Evolutionary conservation across 768 basidiomycete genomes (phyloP).

Genomic region (Mycena latifolia): DNA sequence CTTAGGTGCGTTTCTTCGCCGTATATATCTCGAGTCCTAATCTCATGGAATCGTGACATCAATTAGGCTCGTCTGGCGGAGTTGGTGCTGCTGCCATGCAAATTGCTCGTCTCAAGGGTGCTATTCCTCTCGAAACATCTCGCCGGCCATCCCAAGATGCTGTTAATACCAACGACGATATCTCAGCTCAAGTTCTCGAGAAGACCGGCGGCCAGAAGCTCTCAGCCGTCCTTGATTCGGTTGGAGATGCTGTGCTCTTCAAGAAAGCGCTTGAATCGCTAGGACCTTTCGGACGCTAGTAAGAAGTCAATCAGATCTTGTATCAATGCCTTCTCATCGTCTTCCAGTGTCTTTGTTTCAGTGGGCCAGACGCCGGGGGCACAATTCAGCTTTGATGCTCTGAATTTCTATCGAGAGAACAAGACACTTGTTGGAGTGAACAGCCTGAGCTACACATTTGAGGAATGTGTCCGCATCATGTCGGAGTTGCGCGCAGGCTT

Average conservation of each 20-base stretch:
- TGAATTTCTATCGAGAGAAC: constrained; percentile 26
- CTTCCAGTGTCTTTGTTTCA: constrained; percentile 15
- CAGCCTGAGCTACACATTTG: background rate
- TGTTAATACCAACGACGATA: constrained; percentile 3
- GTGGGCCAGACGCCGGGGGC: constrained; percentile 20
- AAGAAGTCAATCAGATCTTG: background rate
- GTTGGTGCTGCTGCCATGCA: constrained; percentile 24
- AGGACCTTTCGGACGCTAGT: constrained; percentile 21
- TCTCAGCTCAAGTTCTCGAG: constrained; percentile 12
- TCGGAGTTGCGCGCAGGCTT: constrained; percentile 21
- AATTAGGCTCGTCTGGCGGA: constrained; percentile 19
- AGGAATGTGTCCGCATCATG: constrained; percentile 6
- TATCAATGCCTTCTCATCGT: background rate
- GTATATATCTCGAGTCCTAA: background rate
- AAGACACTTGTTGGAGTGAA: constrained; percentile 21
- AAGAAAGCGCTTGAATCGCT: constrained; percentile 22
- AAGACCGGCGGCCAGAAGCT: constrained; percentile 15
- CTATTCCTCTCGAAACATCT: constrained; percentile 21
- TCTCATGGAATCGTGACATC: background rate
- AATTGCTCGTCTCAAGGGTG: constrained; percentile 19
- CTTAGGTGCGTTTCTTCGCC: background rate
- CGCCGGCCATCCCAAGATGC: constrained; percentile 7
- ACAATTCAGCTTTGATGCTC: constrained; percentile 24
- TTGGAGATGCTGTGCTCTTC: constrained; percentile 19
- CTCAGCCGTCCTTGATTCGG: constrained; percentile 22